phyloP scores from a whole-genome alignment of 2,329 filamentous ascomycete genomes.

The Aspergillus uvarum region DNA sequence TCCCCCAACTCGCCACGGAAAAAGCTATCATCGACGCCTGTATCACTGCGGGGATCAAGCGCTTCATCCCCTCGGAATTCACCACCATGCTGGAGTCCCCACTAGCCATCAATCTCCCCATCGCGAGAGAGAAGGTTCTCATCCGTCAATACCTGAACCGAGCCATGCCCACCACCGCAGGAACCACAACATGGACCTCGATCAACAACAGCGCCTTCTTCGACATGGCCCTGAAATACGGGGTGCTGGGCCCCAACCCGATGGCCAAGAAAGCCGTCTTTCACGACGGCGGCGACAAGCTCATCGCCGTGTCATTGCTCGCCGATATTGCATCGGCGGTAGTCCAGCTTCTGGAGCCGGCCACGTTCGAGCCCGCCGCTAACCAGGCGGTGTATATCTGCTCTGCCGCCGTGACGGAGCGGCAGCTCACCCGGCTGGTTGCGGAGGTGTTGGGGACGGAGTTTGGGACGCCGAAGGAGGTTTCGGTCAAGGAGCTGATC shows the following conservation, averaged over 20 bases:
- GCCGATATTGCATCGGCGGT: neutral
- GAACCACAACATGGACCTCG: slow-evolving; percentile 5
- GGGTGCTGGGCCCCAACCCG: neutral
- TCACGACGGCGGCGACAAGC: neutral
- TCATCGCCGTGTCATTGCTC: neutral
- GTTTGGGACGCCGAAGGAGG: neutral
- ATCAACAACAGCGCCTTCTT: slow-evolving; percentile 13
- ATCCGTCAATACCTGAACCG: slow-evolving; percentile 5
- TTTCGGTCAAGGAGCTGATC: neutral
- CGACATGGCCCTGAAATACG: slow-evolving; percentile 3
- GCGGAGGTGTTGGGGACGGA: neutral
- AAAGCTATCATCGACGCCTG: slow-evolving; percentile 32
- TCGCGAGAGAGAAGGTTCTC: slow-evolving; percentile 20
- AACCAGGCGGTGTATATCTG: slow-evolving; percentile 1
- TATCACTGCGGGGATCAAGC: slow-evolving; percentile 42
- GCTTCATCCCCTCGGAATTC: slow-evolving; percentile 49
- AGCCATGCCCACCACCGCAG: neutral
- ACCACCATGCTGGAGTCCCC: slow-evolving; percentile 14
- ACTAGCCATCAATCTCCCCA: neutral
- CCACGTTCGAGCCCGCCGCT: neutral
- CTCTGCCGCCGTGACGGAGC: neutral
- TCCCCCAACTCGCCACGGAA: neutral
- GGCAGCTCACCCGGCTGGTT: neutral
- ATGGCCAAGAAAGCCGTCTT: neutral
- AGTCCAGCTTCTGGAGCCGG: neutral